Percentiles rank a stretch among this genome's conserved stretches.
Evolutionary conservation across 257 asterid genomes (phyloP).

Genomic region (Jacaranda mimosifolia): DNA sequence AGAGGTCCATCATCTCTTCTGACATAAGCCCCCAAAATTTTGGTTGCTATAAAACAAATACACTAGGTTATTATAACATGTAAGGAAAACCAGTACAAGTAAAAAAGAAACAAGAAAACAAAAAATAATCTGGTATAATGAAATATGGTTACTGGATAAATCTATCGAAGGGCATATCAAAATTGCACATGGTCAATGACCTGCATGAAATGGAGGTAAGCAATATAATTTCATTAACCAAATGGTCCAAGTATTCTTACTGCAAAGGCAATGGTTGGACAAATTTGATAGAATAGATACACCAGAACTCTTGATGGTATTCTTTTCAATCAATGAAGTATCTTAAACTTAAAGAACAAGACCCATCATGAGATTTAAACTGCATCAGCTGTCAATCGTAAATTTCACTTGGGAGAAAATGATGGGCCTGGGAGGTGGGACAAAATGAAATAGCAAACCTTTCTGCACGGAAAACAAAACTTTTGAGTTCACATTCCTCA

Average conservation of each 20-base stretch:
- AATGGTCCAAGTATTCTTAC: constrained; percentile 13
- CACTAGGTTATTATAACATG: not conserved
- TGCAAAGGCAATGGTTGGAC: constrained; percentile 5
- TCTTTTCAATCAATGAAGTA: not conserved
- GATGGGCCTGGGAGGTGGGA: not conserved
- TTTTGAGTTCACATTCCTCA: constrained; percentile 82
- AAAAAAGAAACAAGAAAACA: not conserved
- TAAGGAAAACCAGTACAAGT: not conserved
- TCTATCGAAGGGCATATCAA: not conserved
- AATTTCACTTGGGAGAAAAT: not conserved
- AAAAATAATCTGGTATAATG: not conserved
- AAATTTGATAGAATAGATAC: constrained; percentile 4
- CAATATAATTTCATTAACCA: constrained; percentile 13
- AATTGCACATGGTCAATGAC: not conserved
- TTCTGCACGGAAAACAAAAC: constrained; percentile 79
- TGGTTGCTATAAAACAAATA: constrained; percentile 8
- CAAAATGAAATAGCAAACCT: constrained; percentile 57
- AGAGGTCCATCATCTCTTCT: constrained; percentile 29
- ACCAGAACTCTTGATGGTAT: constrained; percentile 8
- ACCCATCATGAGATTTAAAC: not conserved
- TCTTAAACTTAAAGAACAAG: constrained; percentile 1
- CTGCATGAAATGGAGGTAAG: not conserved
- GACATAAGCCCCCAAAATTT: constrained; percentile 8
- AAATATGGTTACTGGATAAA: not conserved
- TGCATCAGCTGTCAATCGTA: not conserved